Evolutionary conservation across 2,329 filamentous ascomycete species (phyloP), one percentile per base, ranked within the genome.

Genomic region (Paraphaeosphaeria sporulosa): DNA sequence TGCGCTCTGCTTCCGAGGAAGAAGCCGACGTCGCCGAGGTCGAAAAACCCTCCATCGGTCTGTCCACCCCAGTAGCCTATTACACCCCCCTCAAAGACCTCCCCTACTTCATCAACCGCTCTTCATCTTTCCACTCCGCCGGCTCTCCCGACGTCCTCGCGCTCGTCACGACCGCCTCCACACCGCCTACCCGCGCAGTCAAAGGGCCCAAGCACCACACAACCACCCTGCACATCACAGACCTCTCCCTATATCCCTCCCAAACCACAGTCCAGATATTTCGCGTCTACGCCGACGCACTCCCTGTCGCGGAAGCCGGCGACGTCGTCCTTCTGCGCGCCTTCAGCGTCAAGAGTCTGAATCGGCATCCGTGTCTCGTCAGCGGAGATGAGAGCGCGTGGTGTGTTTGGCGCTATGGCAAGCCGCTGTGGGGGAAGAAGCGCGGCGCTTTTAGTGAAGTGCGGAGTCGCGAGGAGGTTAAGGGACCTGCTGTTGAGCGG

Each of bases 321-420:
- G 82, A 84, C 44, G 74, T 82, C 0, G 67, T 84, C 0, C 61
- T 84, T 25, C 69, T 84, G 3, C 72, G 82, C 4, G 70, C 65
- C 0, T 83, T 84, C 49, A 61, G 55, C 0, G 81, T 83, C n/a
- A 79, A 76, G 65, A 79, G 74, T 15, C 61, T 73, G 17, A 79
- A 80, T 50, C 65, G 72, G n/a, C 72, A 51, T 68, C 71, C 64
- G 17, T 61, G 56, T 47, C 51, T 84, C 9, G 54, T 79, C 9
- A 82, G 79, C 36, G 73, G 69, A 1, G 80, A 82, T 6, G 75
- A 78, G 50, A 81, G 79, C 55, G 74, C 73, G 2, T 84, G 82
- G 82, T 82, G 80, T 58, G 81, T 83, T 2, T 84, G 81, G 80
- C 70, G 79, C 4, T 80, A 68, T 55, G 69, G 65, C 0, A 74